Evolutionary conservation across 1,139 yeast genomes (phyloP).

Genomic region (Candida frijolesensis): DNA sequence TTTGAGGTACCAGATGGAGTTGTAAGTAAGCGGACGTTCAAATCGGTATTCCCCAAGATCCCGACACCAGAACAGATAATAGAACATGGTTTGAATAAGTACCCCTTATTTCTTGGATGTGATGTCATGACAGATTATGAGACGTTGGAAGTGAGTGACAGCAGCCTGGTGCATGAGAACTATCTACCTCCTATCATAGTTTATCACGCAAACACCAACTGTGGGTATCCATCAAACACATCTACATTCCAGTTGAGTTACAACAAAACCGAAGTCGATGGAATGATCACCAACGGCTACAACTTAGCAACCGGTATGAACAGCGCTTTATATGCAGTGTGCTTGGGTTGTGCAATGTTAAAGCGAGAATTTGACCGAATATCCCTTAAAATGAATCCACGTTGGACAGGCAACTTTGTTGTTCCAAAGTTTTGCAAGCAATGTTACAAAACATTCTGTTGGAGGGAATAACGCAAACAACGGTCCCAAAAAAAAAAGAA

Average conservation of each 20-base stretch:
- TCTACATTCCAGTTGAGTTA: slow-evolving; percentile 64
- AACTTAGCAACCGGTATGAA: slow-evolving; percentile 50
- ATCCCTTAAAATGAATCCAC: slow-evolving; percentile 12
- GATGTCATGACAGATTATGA: slow-evolving; percentile 37
- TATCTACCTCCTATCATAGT: slow-evolving; percentile 56
- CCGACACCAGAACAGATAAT: slow-evolving; percentile 37
- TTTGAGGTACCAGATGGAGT: slow-evolving; percentile 16
- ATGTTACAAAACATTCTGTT: slow-evolving; percentile 16
- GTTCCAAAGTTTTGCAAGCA: slow-evolving; percentile 14
- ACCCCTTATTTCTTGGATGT: slow-evolving; percentile 62
- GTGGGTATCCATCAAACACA: slow-evolving; percentile 49
- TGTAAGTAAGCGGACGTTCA: neutral
- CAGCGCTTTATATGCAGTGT: slow-evolving; percentile 47
- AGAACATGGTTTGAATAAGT: slow-evolving; percentile 26
- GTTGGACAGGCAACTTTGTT: neutral
- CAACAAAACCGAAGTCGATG: slow-evolving; percentile 37
- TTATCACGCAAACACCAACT: slow-evolving; percentile 49
- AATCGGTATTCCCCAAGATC: slow-evolving; percentile 38
- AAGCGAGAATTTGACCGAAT: slow-evolving; percentile 56
- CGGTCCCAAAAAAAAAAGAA: neutral
- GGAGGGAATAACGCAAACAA: slow-evolving; percentile 8
- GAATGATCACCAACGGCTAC: slow-evolving; percentile 55
- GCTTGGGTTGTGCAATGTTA: slow-evolving; percentile 62
- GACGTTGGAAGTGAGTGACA: slow-evolving; percentile 6
- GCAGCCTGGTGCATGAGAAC: slow-evolving; percentile 1